Base-by-base conservation (phyloP, 495 filamentous ascomycete genomes). In the Penicillium lagena region DNA sequence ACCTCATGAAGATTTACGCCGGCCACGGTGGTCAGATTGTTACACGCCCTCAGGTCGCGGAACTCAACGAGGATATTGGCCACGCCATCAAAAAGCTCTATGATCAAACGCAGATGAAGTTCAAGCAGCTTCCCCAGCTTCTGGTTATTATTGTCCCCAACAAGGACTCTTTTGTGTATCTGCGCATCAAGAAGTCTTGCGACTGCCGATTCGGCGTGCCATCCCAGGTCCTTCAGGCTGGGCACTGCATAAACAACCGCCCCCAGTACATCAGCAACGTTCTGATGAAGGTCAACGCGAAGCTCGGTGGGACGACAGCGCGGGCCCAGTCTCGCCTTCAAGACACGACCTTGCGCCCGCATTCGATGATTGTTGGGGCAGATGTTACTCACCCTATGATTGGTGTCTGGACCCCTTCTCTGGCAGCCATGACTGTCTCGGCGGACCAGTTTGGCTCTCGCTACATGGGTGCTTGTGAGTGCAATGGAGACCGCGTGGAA, bases 241-340 rank as follows among this genome's bases (percentile, higher is more conserved):
- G 49, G 0, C 81, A 90, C 43, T 85, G 88, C 10, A 47, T 55
- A 6, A 83, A 79, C 50, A 69, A 66, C 15, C 69, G 81, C 12
- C 67, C 68, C 1, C 90, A 97, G 61, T 95, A 95, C 63, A 75
- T 80, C 47, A 90, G 86, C 2, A 96, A 96, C 55, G 85, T 96
- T 22, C 70, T 77, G 39, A 89, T 96, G 86, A 98, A 98, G 64
- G 76, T 98, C 44, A 96, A 97, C 54, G 84, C 87, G 12, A 98
- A 96, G 67, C 79, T 96, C n/a, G 93, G 93, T 30, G 93, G 93
- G 12, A 70, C 77, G 6, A 95, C 86, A 12, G 67, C 59, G 39
- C 56, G 67, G 11, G 68, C 68, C n/a, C 47, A 73, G 31, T 54
- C 70, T 1, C 61, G 55, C 31, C 47, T 59, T 1, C 42, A 49